Evolutionary conservation across 768 basidiomycete genomes (phyloP).

Genomic region (Suillus spraguei): DNA sequence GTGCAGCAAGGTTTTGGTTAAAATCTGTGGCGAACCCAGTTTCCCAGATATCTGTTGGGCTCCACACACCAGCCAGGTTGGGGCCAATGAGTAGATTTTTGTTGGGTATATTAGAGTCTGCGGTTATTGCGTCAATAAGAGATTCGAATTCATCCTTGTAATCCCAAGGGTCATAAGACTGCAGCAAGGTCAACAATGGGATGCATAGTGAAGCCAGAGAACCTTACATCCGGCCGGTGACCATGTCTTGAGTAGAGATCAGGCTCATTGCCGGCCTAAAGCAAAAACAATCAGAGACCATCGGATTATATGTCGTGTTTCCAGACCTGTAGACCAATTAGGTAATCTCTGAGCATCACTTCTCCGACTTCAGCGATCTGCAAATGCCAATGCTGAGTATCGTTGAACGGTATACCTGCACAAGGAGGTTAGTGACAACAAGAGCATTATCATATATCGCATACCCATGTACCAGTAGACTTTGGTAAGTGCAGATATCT

Average conservation of each 20-base stretch:
- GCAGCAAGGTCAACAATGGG: conserved; percentile 16
- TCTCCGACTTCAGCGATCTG: conserved; percentile 60
- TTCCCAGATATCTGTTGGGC: conserved; percentile 52
- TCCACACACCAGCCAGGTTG: conserved; percentile 59
- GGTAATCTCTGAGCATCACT: conserved; percentile 59
- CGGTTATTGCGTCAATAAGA: conserved; percentile 46
- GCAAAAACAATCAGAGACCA: neutral
- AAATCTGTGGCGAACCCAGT: conserved; percentile 52
- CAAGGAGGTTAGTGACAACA: conserved; percentile 9
- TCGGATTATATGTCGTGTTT: neutral
- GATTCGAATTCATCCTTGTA: conserved; percentile 56
- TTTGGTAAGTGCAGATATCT: conserved; percentile 58
- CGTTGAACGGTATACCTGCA: conserved; percentile 64
- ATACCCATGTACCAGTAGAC: conserved; percentile 68
- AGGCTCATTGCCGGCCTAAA: conserved; percentile 75
- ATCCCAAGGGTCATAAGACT: conserved; percentile 35
- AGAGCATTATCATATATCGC: conserved; percentile 4
- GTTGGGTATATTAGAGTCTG: conserved; percentile 40
- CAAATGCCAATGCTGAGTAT: conserved; percentile 53
- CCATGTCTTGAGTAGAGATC: conserved; percentile 63
- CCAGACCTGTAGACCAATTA: conserved; percentile 54
- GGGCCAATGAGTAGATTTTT: conserved; percentile 62
- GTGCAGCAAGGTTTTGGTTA: conserved; percentile 40
- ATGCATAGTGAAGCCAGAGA: too few relatives aligned
- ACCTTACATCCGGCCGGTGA: conserved; percentile 29